Percentiles rank a stretch among this genome's conserved stretches.
Evolutionary conservation across 768 basidiomycete species (phyloP).

Genomic region (Psilocybe subaeruginosa): DNA sequence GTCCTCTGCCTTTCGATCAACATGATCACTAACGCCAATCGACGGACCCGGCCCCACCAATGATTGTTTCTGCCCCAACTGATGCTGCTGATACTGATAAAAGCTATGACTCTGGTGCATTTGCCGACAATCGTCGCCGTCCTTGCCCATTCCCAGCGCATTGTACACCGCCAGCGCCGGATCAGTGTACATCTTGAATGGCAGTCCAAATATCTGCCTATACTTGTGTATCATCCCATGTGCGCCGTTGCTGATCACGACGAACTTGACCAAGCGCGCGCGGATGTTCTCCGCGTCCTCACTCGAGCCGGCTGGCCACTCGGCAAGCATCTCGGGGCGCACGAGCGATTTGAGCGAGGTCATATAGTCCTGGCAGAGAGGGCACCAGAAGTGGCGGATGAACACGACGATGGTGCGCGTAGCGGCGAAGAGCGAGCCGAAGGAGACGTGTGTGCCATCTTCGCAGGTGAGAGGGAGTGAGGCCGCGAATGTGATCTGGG

Average conservation of each 20-base stretch:
- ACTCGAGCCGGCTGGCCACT: conserved; percentile 15
- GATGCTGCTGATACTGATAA: conserved; percentile 1
- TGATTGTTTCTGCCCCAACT: neutral
- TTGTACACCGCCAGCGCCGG: conserved; percentile 69
- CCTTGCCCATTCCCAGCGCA: conserved; percentile 70
- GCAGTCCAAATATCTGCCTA: conserved; percentile 71
- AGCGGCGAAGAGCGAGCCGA: conserved; percentile 65
- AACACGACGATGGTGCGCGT: conserved; percentile 75
- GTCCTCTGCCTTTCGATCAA: conserved; percentile 10
- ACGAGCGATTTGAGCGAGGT: conserved; percentile 54
- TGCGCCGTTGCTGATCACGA: conserved; percentile 82
- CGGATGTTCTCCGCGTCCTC: conserved; percentile 16
- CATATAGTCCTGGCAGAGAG: conserved; percentile 88
- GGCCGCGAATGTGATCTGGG: conserved; percentile 64
- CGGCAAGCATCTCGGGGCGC: conserved; percentile 42
- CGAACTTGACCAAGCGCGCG: conserved; percentile 52
- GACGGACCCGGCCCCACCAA: neutral
- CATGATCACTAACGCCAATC: neutral
- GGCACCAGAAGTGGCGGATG: conserved; percentile 90
- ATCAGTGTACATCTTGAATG: conserved; percentile 81
- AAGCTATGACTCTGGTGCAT: conserved; percentile 4
- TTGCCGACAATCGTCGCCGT: conserved; percentile 17
- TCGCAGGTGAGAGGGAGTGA: conserved; percentile 66
- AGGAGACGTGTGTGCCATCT: conserved; percentile 64
- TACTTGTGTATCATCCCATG: conserved; percentile 79